Conservation (phyloP, 2,329 filamentous ascomycete genomes). For the Nemania sp. region DNA sequence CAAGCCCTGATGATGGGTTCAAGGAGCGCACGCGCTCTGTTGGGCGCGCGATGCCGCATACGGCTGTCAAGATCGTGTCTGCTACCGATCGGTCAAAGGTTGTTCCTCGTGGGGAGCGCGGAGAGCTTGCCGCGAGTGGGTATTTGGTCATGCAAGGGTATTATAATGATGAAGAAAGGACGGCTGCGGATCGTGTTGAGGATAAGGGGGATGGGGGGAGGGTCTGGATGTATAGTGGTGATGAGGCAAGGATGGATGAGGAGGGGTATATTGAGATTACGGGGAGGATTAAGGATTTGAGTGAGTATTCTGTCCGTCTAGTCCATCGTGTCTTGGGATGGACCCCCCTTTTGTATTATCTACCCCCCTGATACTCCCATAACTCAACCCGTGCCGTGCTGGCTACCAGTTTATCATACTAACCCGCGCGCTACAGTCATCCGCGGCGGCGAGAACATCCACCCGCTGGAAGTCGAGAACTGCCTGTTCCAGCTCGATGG, state of each 20-base stretch:
- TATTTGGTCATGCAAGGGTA: conserved; percentile 93
- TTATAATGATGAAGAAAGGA: conserved; percentile 73
- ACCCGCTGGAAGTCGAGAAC: conserved; percentile 91
- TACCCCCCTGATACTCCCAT: no score
- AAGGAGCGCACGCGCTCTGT: conserved; percentile 75
- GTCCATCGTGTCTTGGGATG: no score
- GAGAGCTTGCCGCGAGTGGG: conserved; percentile 81
- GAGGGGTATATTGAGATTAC: conserved; percentile 88
- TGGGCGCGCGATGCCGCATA: conserved; percentile 82
- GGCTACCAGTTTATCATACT: no score
- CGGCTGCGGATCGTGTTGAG: conserved; percentile 63
- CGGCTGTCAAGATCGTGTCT: conserved; percentile 74
- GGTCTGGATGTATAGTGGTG: conserved; percentile 89
- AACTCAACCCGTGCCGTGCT: no score
- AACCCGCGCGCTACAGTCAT: conserved; percentile 57
- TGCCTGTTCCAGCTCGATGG: conserved; percentile 70
- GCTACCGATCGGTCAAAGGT: conserved; percentile 60
- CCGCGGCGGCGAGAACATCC: conserved; percentile 92
- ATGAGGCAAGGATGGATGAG: conserved; percentile 83
- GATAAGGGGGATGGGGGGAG: conserved; percentile 37
- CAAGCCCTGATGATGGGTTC: conserved; percentile 73
- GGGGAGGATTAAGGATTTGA: conserved; percentile 90
- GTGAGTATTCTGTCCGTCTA: conserved; percentile 4
- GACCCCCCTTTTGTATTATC: no score
- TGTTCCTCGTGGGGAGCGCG: conserved; percentile 66